Conservation (phyloP, 495 filamentous ascomycete species). For the Hypoxylon subgilvum region DNA sequence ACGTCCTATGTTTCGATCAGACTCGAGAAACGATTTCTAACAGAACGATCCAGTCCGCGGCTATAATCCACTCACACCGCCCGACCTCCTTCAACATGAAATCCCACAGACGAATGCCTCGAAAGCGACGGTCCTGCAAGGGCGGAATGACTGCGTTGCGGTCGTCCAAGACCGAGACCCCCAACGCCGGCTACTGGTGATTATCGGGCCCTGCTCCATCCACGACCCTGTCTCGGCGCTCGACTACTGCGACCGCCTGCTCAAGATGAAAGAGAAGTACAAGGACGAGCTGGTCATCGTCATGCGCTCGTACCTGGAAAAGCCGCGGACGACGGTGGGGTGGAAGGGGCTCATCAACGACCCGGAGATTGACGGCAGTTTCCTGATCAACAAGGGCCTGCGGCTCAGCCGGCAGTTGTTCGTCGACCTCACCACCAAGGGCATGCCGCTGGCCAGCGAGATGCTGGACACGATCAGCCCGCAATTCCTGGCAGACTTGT, state of each 20-base stretch:
- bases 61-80: conserved; percentile 92
- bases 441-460: conserved; percentile 93
- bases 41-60: conserved; percentile 89
- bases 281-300: conserved; percentile 85
- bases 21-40: too few species aligned
- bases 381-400: conserved; percentile 98
- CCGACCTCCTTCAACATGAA: conserved; percentile 84
- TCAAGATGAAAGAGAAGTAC: conserved; percentile 73
- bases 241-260: conserved; percentile 82
- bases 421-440: conserved; percentile 80
- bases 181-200: conserved; percentile 89
- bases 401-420: conserved; percentile 88
- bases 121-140: conserved; percentile 74
- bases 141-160: conserved; percentile 79
- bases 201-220: conserved; percentile 95
- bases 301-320: conserved; percentile 99
- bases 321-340: conserved; percentile 97
- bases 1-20: too few species aligned
- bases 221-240: conserved; percentile 89
- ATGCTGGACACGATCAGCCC: conserved; percentile 99
- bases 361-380: conserved; percentile 95
- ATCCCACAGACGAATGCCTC: conserved; percentile 75
- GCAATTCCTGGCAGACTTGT: conserved; percentile 88
- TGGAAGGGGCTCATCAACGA: conserved; percentile 99
- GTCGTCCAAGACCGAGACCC: conserved; percentile 81